Evolutionary conservation across 2,329 filamentous ascomycete species (phyloP), one percentile per base, ranked within the genome.

Genomic region (Pleoardoris graminearum): DNA sequence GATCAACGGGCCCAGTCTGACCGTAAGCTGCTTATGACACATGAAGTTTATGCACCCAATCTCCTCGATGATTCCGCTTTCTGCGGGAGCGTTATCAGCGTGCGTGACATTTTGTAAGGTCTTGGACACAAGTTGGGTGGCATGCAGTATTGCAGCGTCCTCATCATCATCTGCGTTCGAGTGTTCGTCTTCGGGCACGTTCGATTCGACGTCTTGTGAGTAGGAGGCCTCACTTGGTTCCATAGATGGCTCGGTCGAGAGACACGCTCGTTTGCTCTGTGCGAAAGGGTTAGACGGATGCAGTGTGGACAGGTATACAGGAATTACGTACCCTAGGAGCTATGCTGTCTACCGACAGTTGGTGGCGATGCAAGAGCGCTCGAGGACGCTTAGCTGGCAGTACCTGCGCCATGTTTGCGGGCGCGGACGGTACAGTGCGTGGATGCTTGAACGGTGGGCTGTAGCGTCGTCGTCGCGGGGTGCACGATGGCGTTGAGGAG

Each of bases 21-120:
- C 89, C 37, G 88, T 85, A 16, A 97, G 82, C 50, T 87, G 86
- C 38, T 85, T 80, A 71, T 99, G 94, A 67, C 93, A 97, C 94
- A 97, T 97, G 75, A 97, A 97, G 71, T 97, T 97, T 63, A 85
- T 83, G 71, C 91, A 95, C 32, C 86, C 88, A 50, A 97, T 88
- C 57, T 87, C 87, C 71, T 96, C 88, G 41, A 97, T 88, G 49
- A 97, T 93, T 1, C 91, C 92, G 62, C 89, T 87, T 33, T 95
- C 88, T 0, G 90, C 87, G 1, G 88, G 83, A 33, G 85, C 80
- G 62, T 96, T 97, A 19, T 64, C 56, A 50, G 56, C 57, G 19
- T 65, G 55, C 37, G 58, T 56, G 16, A 50, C 61, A 7, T 59
- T 56, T 23, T 50, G 48, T 21, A 69, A 59, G 36, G 66, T 63